Conservation (phyloP, 495 filamentous ascomycete genomes). For the Cenococcum geophilum region DNA sequence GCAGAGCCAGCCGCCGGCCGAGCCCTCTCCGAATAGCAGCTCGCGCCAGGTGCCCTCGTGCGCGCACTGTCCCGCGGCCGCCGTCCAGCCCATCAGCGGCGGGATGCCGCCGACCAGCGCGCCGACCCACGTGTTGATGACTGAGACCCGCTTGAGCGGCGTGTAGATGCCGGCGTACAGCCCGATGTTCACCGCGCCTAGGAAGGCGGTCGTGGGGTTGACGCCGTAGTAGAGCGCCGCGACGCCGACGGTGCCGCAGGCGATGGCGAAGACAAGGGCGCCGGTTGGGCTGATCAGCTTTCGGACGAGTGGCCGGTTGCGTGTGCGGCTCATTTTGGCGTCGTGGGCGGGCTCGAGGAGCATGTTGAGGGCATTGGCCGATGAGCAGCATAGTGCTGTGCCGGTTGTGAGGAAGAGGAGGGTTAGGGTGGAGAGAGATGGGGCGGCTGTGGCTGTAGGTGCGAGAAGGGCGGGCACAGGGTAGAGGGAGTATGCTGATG, state of each 20-base stretch:
- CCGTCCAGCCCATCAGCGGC: slow-evolving; percentile 96
- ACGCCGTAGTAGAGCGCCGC: slow-evolving; percentile 76
- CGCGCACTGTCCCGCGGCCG: slow-evolving; percentile 82
- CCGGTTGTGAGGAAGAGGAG: slow-evolving; percentile 87
- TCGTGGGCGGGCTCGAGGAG: slow-evolving; percentile 86
- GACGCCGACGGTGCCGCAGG: slow-evolving; percentile 60
- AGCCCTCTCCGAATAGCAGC: slow-evolving; percentile 63
- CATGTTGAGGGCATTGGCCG: slow-evolving; percentile 96
- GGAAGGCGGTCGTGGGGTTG: slow-evolving; percentile 84
- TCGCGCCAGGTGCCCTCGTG: slow-evolving; percentile 67
- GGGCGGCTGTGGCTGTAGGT: slow-evolving; percentile 62
- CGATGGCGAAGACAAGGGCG: slow-evolving; percentile 73
- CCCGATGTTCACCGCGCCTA: slow-evolving; percentile 77
- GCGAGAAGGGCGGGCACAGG: slow-evolving; percentile 73
- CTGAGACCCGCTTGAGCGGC: slow-evolving; percentile 78
- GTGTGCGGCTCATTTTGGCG: slow-evolving; percentile 84
- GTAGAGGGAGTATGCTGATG: slow-evolving; percentile 86
- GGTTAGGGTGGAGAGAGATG: slow-evolving; percentile 82
- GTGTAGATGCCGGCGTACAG: slow-evolving; percentile 92
- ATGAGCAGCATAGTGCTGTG: slow-evolving; percentile 76
- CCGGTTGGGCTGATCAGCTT: slow-evolving; percentile 66
- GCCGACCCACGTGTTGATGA: slow-evolving; percentile 91
- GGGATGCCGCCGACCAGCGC: slow-evolving; percentile 90
- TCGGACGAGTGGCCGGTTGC: slow-evolving; percentile 82
- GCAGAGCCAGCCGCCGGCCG: slow-evolving; percentile 82